A percentile compares a stretch with the other conserved stretches of the same genome.
Conservation (phyloP, 179 eudicot genomes). For the Beta corolliflora region DNA sequence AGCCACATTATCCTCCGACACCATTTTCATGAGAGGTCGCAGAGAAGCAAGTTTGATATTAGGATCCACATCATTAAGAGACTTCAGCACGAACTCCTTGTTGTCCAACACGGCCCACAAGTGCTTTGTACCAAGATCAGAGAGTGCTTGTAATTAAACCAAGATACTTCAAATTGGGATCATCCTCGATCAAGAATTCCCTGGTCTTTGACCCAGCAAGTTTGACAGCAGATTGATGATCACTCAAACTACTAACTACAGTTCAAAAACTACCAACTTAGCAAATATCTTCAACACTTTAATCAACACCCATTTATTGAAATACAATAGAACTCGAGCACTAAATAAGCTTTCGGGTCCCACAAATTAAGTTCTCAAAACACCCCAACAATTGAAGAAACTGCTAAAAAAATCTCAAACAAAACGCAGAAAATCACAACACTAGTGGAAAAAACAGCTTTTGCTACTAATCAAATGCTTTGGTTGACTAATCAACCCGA, state of each 20-base stretch:
- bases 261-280: constrained; percentile 69
- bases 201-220: constrained; percentile 63
- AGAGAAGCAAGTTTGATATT: constrained; percentile 76
- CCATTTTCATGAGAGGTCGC: constrained; percentile 82
- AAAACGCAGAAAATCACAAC: too few species aligned
- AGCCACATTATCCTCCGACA: constrained; percentile 73
- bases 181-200: constrained; percentile 80
- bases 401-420: background rate
- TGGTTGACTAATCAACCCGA: too few species aligned
- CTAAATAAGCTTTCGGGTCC: constrained; percentile 70
- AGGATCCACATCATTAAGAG: constrained; percentile 77
- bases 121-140: constrained; percentile 52
- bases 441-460: too few species aligned
- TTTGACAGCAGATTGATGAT: constrained; percentile 69
- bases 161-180: constrained; percentile 79
- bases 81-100: constrained; percentile 75
- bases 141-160: constrained; percentile 78
- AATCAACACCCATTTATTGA: constrained; percentile 94
- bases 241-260: constrained; percentile 61
- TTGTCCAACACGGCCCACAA: constrained; percentile 76
- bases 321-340: constrained; percentile 81
- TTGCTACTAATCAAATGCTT: too few species aligned
- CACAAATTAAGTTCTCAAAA: constrained; percentile 74
- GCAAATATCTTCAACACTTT: constrained; percentile 91
- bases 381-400: constrained; percentile 69